Evolutionary conservation across 345 rosid species (phyloP), one percentile per base, ranked within the genome.

Genomic region (Cardiospermum halicacabum): DNA sequence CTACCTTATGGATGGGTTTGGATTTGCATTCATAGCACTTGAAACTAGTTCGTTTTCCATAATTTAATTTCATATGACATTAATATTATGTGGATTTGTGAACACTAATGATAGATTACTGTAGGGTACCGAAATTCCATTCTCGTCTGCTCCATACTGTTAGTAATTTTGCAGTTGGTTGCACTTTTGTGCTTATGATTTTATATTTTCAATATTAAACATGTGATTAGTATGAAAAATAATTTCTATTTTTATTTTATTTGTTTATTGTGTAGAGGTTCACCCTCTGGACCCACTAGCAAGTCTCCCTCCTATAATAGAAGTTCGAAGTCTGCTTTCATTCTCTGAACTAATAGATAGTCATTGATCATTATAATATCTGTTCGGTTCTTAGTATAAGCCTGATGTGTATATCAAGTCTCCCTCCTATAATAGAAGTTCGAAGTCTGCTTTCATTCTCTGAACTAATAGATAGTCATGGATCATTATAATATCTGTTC

Each of bases 341-440:
- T 21, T 28, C 4, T 25, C 48, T 8, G 39, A 64, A 58, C 18
- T 37, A 47, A 32, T 43, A 26, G 25, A 74, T 66, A 7, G 28
- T 49, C 47, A 32, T 40, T n/a, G 13, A 11, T 53, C 62, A 22
- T 19, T 9, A 51, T 16, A n/a, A 48, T 45, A 0, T 28, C 27
- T 37, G 27, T 19, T 21, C 39, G 39, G 59, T 25, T 53, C 19
- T 66, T 18, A 13, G 16, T 55, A 50, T 28, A 30, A 58, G 21
- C 31, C 9, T 69, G 30, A 36, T 36, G 16, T 53, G 16, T 49
- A 8, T 36, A 5, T 24, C n/a, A n/a, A n/a, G n/a, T n/a, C n/a
- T n/a, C n/a, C n/a, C n/a, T n/a, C 92, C 69, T 79, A 82, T 57
- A 88, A 91, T 2, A 75, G 85, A 78, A 88, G 92, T 72, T 84